Evolutionary conservation across 2,329 filamentous ascomycete genomes (phyloP).

Genomic region (Tolypocladium nubicola): DNA sequence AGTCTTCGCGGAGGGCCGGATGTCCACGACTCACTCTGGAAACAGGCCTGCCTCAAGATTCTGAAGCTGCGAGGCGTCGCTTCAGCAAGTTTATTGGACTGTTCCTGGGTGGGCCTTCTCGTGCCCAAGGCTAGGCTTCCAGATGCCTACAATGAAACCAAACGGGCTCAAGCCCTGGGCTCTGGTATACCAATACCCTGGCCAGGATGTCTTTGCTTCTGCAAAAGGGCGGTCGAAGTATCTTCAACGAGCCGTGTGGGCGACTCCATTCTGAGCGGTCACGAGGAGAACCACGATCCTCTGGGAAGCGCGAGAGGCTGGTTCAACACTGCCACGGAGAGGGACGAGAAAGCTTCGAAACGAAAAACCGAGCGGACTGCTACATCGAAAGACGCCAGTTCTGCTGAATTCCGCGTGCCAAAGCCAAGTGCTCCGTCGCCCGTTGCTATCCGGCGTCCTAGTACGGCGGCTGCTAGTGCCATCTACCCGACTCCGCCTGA

Average conservation of each 20-base stretch:
- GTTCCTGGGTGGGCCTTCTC: constrained; percentile 41
- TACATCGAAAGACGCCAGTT: constrained; percentile 30
- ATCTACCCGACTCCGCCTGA: constrained; percentile 68
- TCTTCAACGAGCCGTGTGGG: constrained; percentile 27
- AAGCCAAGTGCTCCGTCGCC: constrained; percentile 41
- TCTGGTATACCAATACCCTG: constrained; percentile 35
- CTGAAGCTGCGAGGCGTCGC: constrained; percentile 40
- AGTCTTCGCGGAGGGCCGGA: constrained; percentile 29
- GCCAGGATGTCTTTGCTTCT: constrained; percentile 44
- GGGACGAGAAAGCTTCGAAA: constrained; percentile 35
- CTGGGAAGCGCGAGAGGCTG: constrained; percentile 36
- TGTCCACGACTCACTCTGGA: constrained; percentile 34
- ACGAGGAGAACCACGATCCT: constrained; percentile 36
- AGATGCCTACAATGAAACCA: constrained; percentile 31
- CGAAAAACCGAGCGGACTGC: constrained; percentile 41
- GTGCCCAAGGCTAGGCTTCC: constrained; percentile 32
- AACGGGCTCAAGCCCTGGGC: constrained; percentile 23
- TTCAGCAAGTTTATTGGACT: constrained; percentile 28
- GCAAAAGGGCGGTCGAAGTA: constrained; percentile 32
- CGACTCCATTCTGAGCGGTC: constrained; percentile 24
- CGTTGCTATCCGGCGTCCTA: constrained; percentile 37
- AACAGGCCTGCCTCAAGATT: constrained; percentile 37
- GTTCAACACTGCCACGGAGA: constrained; percentile 31
- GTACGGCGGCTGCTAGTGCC: constrained; percentile 35
- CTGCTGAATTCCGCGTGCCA: constrained; percentile 29